Evolutionary conservation across 2,329 filamentous ascomycete species (phyloP), one percentile per base, ranked within the genome.

Genomic region (Colletotrichum salicis): DNA sequence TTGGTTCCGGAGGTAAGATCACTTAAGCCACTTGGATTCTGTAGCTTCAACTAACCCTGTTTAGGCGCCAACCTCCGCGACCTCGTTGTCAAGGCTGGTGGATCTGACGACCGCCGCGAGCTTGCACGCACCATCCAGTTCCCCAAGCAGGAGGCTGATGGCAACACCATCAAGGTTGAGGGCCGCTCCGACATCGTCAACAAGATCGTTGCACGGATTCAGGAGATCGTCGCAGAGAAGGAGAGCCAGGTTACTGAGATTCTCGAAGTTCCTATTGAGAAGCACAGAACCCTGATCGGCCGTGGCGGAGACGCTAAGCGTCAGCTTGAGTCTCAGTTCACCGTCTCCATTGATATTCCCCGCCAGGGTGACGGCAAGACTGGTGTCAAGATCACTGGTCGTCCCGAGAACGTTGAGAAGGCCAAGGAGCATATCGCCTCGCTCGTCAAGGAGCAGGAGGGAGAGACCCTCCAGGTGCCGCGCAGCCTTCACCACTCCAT

Each of bases 111-210:
- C 79, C 90, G 92, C 74, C 91, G 93, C 52, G 92, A 93, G 73
- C 90, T 96, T 76, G 94, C 95, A 63, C 93, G 96, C 74, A 94
- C 96, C 77, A 94, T 99, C 72, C 95, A 96, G 81, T 98, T 99
- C 86, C 96, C 96, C 69, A 95, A 95, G 80, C 92, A 94, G 75
- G 95, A 97, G 70, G 90, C 92, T 64, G 92, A 93, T 72, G 94
- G 93, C 56, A 94, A 93, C 78, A 89, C 88, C 31, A 97, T 99
- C 82, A 95, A 93, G 80, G 87, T 99, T 6, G 95, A 98, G 83
- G 96, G 96, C 35, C 92, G 93, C 59, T 91, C 90, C 73, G 90
- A 91, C 51, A 87, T 99, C 29, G 96, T 98, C 2, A 93, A 97
- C 77, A 97, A 94, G 84, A 97, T 99, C 76, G 87, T 96, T 77